A percentile compares a stretch with the other conserved stretches of the same genome.
Evolutionary conservation across 108 stramenopile species (phyloP).

Genomic region (Cyclotella atomus): DNA sequence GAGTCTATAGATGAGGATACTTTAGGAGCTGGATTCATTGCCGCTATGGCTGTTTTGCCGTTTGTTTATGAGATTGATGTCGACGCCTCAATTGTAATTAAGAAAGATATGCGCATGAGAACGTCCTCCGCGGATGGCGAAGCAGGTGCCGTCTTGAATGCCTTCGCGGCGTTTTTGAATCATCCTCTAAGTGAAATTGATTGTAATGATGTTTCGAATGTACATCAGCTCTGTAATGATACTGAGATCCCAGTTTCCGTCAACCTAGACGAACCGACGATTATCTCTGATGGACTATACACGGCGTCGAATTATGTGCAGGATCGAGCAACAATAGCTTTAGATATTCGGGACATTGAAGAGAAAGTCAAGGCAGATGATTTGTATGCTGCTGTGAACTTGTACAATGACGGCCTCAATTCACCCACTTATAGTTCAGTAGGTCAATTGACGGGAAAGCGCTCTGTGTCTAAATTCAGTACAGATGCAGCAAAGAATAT

Average conservation of each 20-base stretch:
- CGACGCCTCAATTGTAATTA: slow-evolving; percentile 8
- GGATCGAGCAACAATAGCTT: slow-evolving; percentile 72
- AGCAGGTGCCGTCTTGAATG: slow-evolving; percentile 17
- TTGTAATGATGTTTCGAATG: slow-evolving; percentile 24
- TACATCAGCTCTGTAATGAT: slow-evolving; percentile 9
- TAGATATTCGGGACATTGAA: slow-evolving; percentile 70
- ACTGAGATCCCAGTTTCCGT: slow-evolving; percentile 22
- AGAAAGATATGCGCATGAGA: slow-evolving; percentile 25
- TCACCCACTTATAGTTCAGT: slow-evolving; percentile 67
- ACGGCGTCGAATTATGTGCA: slow-evolving; percentile 75
- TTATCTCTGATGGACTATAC: slow-evolving; percentile 67
- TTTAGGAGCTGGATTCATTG: slow-evolving; percentile 32
- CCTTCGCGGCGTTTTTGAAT: slow-evolving; percentile 16
- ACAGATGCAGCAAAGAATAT: slow-evolving; percentile 53
- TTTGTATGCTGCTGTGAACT: slow-evolving; percentile 46
- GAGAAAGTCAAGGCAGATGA: slow-evolving; percentile 53
- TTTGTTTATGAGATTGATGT: slow-evolving; percentile 26
- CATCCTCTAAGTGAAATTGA: slow-evolving; percentile 25
- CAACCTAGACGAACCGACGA: slow-evolving; percentile 52
- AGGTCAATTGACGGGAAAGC: slow-evolving; percentile 55
- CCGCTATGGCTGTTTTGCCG: slow-evolving; percentile 37
- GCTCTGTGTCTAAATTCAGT: slow-evolving; percentile 65
- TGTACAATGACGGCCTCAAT: slow-evolving; percentile 72
- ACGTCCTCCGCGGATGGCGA: background rate
- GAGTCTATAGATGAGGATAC: slow-evolving; percentile 27